Evolutionary conservation across 306 rosid genomes (phyloP), one percentile per base, ranked within the genome.

Genomic region (Cucurbita moschata): DNA sequence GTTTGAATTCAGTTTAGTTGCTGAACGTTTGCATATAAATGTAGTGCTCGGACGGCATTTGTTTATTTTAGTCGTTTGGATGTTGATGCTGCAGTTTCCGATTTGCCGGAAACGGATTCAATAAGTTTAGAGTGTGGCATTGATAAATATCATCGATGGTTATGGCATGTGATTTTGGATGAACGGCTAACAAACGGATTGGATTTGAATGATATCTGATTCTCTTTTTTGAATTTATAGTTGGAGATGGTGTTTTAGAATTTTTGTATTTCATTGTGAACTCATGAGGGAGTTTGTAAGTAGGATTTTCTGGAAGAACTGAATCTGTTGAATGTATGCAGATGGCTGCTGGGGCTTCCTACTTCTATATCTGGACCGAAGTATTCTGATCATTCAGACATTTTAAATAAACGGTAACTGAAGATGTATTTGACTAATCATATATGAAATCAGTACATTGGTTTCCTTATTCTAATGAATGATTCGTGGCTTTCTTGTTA

Each of bases 341-440:
- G 98, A 83, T 92, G 93, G 96, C 82, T 93, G 70, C n/a, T 90
- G 76, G 90, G 91, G 21, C 71, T 85, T 79, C 78, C 83, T 42
- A 61, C 74, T 16, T 75, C 87, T 74, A 64, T 76, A 60, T 68
- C 70, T 19, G 82, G 82, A 51, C 73, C 6, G 5, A 83, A 74
- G 71, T 72, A 65, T 77, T 79, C 82, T 63, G 81, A 82, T 58
- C 79, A 51, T 63, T 60, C 77, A 19, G 79, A 80, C 8, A 23
- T 72, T 81, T 80, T 83, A 54, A 55, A 83, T 39, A 79, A 79
- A 16, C 18, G 55, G 87, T 84, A 19, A 13, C 83, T 61, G 75
- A 38, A 35, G n/a, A 16, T 52, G 16, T 51, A 8, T 52, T 26
- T 38, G 18, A 42, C 13, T 10, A n/a, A 18, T 49, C 10, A 1